These are phyloP conservation scores for Jaltomata sinuosa DNA, from an alignment of 257 asterid genomes.

Conservation along the genomic window DNA sequence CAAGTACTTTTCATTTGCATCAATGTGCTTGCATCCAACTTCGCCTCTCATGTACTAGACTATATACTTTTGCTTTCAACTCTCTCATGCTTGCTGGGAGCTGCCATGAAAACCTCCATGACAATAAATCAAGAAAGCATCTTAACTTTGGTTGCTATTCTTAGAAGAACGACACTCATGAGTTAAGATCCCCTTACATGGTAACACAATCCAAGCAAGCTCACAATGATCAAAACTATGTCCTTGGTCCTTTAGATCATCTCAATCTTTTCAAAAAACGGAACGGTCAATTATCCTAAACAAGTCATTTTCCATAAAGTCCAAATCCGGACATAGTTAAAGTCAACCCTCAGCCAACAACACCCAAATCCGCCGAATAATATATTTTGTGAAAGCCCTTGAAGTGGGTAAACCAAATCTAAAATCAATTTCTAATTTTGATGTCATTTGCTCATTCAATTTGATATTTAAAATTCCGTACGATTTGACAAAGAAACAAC, in stretches of 20 bases:
- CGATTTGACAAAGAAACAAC: neutral
- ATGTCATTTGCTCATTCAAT: neutral
- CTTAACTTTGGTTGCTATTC: neutral
- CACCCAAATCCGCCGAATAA: neutral
- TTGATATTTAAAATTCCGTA: neutral
- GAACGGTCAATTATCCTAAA: neutral
- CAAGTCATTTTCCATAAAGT: neutral
- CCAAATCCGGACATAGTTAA: neutral
- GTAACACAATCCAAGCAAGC: neutral
- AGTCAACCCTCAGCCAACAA: neutral
- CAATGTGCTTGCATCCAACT: neutral
- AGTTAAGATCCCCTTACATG: neutral
- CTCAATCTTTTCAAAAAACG: neutral
- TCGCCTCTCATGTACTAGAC: neutral
- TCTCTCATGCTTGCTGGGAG: neutral
- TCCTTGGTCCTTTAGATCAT: neutral
- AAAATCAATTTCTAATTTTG: neutral
- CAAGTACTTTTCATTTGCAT: neutral
- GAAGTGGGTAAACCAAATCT: neutral
- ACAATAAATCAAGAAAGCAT: neutral
- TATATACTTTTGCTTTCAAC: neutral
- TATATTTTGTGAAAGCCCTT: neutral
- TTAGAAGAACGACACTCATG: too few species aligned
- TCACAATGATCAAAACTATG: neutral
- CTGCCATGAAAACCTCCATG: neutral